A percentile compares a stretch with the other conserved stretches of the same genome.
phyloP scores from a whole-genome alignment of 2,329 filamentous ascomycete species.

The Colletotrichum godetiae region DNA sequence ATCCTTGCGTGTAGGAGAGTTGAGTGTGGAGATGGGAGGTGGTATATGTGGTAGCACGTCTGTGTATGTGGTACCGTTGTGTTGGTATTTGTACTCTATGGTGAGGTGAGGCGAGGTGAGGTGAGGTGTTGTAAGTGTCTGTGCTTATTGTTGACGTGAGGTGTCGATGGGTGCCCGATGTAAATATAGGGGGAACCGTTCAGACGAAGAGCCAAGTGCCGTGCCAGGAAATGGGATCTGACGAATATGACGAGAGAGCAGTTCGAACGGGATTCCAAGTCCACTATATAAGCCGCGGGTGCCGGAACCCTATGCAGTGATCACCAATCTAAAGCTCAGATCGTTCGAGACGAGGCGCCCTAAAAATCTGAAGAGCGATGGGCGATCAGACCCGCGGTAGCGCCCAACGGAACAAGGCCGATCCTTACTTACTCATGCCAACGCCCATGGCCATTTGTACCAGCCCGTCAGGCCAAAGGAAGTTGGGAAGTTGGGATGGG shows the following conservation, averaged over 20 bases:
- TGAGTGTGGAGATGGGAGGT: not conserved
- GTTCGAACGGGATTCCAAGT: slow-evolving; percentile 7
- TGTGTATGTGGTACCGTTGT: not conserved
- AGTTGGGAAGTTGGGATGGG: not conserved
- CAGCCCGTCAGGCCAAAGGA: not conserved
- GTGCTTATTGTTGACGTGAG: slow-evolving; percentile 9
- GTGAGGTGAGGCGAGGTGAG: not conserved
- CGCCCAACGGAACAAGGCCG: slow-evolving; percentile 34
- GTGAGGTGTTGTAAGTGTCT: not conserved
- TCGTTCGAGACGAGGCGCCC: slow-evolving; percentile 29
- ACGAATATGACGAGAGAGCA: not conserved
- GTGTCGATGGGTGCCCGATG: slow-evolving; percentile 8
- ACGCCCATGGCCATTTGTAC: slow-evolving; percentile 10
- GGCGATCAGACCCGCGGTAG: slow-evolving; percentile 30
- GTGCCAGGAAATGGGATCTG: not conserved
- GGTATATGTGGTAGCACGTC: not conserved
- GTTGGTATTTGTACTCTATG: not conserved
- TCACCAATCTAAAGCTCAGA: slow-evolving; percentile 33
- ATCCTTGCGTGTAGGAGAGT: not conserved
- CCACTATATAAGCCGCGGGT: slow-evolving; percentile 33
- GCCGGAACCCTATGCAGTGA: slow-evolving; percentile 33
- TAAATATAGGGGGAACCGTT: not conserved
- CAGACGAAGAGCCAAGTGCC: slow-evolving; percentile 12
- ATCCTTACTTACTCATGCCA: slow-evolving; percentile 32
- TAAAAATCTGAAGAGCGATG: slow-evolving; percentile 25